Evolutionary conservation across 192 early-diverging fungal species (phyloP).

Genomic region (Gamsiella multidivaricata): DNA sequence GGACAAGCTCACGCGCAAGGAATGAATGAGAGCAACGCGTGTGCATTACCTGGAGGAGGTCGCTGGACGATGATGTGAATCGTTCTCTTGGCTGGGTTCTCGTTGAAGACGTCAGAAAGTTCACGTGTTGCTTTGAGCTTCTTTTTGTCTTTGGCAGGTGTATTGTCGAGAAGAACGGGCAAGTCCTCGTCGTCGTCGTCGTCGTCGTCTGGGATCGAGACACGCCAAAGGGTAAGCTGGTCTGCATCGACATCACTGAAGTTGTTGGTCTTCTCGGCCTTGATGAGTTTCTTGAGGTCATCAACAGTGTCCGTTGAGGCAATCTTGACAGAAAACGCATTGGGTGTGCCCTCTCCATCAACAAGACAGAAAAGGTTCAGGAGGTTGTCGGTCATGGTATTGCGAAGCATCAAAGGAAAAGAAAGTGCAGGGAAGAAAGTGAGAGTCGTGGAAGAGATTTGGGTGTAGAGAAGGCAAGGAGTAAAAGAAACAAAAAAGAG

Average conservation of each 20-base stretch:
- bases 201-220: slow-evolving; percentile 6
- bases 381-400: slow-evolving; percentile 7
- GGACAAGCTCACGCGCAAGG: neutral
- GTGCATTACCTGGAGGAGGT: slow-evolving; percentile 20
- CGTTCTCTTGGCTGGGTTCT: neutral
- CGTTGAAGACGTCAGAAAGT: neutral
- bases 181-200: slow-evolving; percentile 7
- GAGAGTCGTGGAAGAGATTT: neutral
- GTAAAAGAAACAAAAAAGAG: neutral
- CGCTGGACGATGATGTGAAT: slow-evolving; percentile 16
- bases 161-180: neutral
- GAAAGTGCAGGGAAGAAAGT: slow-evolving; percentile 4
- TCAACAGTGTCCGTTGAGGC: slow-evolving; percentile 10
- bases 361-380: slow-evolving; percentile 34
- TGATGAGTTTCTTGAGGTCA: slow-evolving; percentile 16
- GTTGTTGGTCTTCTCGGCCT: slow-evolving; percentile 5
- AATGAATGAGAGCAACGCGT: neutral
- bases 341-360: slow-evolving; percentile 1
- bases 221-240: slow-evolving; percentile 32
- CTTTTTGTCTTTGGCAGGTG: neutral
- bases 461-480: neutral
- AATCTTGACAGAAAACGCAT: slow-evolving; percentile 22
- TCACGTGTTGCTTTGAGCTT: neutral
- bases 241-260: slow-evolving; percentile 23
- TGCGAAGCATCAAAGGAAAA: slow-evolving; percentile 8